These are phyloP conservation scores for Senna tora DNA, from an alignment of 306 rosid species.

Conservation along the genomic window DNA sequence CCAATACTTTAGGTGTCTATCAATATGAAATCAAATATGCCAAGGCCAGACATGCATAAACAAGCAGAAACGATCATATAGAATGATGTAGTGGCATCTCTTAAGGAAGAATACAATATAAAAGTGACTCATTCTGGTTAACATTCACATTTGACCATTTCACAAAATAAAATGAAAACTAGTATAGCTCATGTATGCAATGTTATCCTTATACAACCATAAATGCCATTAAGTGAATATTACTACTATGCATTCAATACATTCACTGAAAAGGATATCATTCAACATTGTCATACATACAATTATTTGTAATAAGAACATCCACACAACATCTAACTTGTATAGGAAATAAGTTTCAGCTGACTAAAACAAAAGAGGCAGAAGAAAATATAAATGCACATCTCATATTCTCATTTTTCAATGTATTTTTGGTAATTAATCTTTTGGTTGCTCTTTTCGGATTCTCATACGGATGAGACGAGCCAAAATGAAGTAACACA, in stretches of 20 bases:
- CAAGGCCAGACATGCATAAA: slow-evolving; percentile 10
- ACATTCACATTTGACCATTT: slow-evolving; percentile 17
- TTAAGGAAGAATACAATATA: slow-evolving; percentile 6
- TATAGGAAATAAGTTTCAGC: slow-evolving; percentile 18
- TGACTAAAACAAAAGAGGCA: slow-evolving; percentile 28
- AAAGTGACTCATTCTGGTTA: slow-evolving; percentile 11
- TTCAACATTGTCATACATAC: slow-evolving; percentile 13
- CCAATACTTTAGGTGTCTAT: slow-evolving; percentile 3
- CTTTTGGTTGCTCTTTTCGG: no score
- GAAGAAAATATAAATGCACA: slow-evolving; percentile 41
- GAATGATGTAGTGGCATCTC: not conserved
- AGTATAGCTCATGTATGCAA: slow-evolving; percentile 15
- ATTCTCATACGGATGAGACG: no score
- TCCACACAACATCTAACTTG: not conserved
- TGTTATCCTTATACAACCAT: not conserved
- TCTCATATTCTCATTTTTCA: no score
- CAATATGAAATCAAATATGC: slow-evolving; percentile 28
- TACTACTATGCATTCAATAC: slow-evolving; percentile 14
- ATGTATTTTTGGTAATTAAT: no score
- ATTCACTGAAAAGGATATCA: not conserved
- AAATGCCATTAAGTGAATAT: not conserved
- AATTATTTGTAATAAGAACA: not conserved
- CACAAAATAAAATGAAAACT: not conserved
- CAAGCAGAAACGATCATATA: slow-evolving; percentile 13
- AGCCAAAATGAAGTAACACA: no score